A percentile compares a stretch with the other conserved stretches of the same genome.
phyloP scores from a whole-genome alignment of 257 asterid genomes.

The Euphrasia confusa region DNA sequence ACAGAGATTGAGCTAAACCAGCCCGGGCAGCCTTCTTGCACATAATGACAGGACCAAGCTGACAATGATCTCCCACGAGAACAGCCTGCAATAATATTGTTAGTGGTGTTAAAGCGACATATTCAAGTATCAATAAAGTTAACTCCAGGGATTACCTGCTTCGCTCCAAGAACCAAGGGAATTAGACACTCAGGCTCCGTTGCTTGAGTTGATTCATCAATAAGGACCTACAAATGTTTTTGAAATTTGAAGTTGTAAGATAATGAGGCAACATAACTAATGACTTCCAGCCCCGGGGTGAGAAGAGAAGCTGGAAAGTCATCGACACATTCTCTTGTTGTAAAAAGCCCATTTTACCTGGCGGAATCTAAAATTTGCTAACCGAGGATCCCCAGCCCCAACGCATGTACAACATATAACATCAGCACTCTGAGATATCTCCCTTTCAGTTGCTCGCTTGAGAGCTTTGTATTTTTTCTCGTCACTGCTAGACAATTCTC shows the following conservation, averaged over 20 bases:
- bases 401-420: conserved; percentile 98
- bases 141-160: conserved; percentile 54
- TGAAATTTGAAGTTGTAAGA: conserved; percentile 6
- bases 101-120: conserved; percentile 11
- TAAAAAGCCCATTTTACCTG: conserved; percentile 49
- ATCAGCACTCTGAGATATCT: conserved; percentile 99
- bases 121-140: conserved; percentile 5
- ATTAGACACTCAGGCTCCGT: conserved; percentile 97
- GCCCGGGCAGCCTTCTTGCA: conserved; percentile 99
- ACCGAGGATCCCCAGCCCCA: conserved; percentile 99
- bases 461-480: conserved; percentile 91
- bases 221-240: conserved; percentile 61
- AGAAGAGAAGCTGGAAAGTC: neutral
- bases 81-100: conserved; percentile 46
- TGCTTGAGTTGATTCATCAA: conserved; percentile 98
- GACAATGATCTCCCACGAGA: conserved; percentile 99
- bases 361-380: conserved; percentile 92
- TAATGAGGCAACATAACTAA: conserved; percentile 10
- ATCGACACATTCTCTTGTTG: conserved; percentile 13
- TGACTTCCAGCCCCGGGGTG: neutral
- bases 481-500: conserved; percentile 94
- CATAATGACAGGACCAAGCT: conserved; percentile 99
- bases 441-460: conserved; percentile 97
- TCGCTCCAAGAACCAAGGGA: conserved; percentile 94
- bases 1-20: conserved; percentile 93